Conservation (phyloP, 2,329 filamentous ascomycete genomes). For the Pseudogymnoascus sp. region DNA sequence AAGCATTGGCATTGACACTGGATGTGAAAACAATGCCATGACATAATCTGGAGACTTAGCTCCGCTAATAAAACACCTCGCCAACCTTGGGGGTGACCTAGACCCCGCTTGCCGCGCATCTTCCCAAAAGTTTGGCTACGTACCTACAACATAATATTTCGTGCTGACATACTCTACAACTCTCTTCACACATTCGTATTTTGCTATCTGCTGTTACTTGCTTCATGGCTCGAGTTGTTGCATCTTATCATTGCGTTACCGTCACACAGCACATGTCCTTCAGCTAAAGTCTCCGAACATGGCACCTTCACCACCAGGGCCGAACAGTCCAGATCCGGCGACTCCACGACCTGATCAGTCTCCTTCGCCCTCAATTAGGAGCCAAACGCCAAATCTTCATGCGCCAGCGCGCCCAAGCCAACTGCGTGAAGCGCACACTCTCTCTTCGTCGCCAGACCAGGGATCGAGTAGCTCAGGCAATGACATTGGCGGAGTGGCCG, state of each 20-base stretch:
- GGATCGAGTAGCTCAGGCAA: background rate
- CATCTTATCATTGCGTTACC: background rate
- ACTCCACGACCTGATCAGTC: background rate
- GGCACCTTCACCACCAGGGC: background rate
- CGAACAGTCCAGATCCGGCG: background rate
- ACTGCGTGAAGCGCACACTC: slow-evolving; percentile 23
- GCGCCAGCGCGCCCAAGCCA: slow-evolving; percentile 23
- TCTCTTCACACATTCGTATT: background rate
- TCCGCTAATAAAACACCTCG: slow-evolving; percentile 4
- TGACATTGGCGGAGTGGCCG: slow-evolving; percentile 7
- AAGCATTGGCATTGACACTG: background rate
- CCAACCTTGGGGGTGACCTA: slow-evolving; percentile 6
- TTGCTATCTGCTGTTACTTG: background rate
- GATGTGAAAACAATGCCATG: slow-evolving; percentile 3
- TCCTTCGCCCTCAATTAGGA: background rate
- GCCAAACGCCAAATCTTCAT: slow-evolving; percentile 12
- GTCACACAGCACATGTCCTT: slow-evolving; percentile 5
- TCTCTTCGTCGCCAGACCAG: slow-evolving; percentile 20
- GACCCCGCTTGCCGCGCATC: background rate
- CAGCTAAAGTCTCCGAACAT: background rate
- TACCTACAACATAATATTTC: background rate
- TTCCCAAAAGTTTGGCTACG: background rate
- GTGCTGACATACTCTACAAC: background rate
- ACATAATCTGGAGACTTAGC: slow-evolving; percentile 1
- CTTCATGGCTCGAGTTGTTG: slow-evolving; percentile 8